Evolutionary conservation across 768 basidiomycete species (phyloP).

Genomic region (Mycena kentingensis): DNA sequence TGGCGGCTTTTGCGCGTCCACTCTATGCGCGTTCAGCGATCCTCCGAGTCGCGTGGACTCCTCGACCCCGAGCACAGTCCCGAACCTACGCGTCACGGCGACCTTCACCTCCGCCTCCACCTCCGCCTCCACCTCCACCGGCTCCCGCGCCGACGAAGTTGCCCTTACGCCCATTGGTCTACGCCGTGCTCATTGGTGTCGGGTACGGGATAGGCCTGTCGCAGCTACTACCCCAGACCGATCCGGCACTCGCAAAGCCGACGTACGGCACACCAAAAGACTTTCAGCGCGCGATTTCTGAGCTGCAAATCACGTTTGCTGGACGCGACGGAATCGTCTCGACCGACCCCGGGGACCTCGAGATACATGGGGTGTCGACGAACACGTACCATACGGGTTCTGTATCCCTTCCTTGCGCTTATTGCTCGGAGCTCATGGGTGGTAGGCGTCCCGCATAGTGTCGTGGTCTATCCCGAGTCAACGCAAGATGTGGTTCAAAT

Average conservation of each 20-base stretch:
- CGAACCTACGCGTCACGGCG: no score
- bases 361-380: conserved; percentile 55
- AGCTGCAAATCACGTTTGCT: conserved; percentile 45
- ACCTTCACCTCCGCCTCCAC: no score
- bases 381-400: conserved; percentile 55
- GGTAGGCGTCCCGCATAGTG: conserved; percentile 50
- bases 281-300: conserved; percentile 53
- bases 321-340: conserved; percentile 40
- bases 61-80: no score
- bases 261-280: conserved; percentile 56
- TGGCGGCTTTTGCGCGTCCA: no score
- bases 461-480: conserved; percentile 62
- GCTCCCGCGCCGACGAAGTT: no score
- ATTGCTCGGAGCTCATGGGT: background rate
- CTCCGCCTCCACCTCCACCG: no score
- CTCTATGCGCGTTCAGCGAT: no score
- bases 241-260: conserved; percentile 12
- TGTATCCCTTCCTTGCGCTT: conserved; percentile 15
- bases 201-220: no score
- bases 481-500: conserved; percentile 84
- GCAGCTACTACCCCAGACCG: no score
- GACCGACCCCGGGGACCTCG: conserved; percentile 53
- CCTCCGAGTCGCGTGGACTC: no score
- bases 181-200: no score
- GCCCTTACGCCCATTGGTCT: no score